A percentile compares a stretch with the other conserved stretches of the same genome.
Conservation (phyloP, 2,329 filamentous ascomycete genomes). For the Colletotrichum musae region DNA sequence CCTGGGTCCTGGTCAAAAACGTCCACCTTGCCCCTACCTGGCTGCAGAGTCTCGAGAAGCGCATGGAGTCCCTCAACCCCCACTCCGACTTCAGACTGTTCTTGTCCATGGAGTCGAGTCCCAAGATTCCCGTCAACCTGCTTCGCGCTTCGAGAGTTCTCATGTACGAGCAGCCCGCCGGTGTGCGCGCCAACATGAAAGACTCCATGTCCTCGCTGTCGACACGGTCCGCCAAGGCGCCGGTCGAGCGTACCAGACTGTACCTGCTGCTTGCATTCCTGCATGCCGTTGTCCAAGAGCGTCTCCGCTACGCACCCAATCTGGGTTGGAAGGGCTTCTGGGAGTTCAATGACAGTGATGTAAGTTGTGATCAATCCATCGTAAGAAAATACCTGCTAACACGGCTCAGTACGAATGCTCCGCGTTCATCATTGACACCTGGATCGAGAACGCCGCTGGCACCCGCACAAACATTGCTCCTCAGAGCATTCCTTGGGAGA, state of each 20-base stretch:
- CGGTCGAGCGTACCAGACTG: conserved; percentile 90
- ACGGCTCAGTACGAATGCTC: conserved; percentile 89
- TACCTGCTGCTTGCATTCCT: conserved; percentile 95
- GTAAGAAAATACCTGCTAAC: conserved; percentile 27
- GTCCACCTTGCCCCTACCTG: conserved; percentile 96
- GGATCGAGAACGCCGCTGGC: conserved; percentile 87
- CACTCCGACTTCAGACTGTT: conserved; percentile 95
- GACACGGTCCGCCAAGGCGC: conserved; percentile 81
- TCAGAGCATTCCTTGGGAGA: conserved; percentile 95
- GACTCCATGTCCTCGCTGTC: conserved; percentile 91
- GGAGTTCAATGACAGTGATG: conserved; percentile 99
- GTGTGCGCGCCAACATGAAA: conserved; percentile 98
- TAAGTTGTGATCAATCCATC: conserved; percentile 66
- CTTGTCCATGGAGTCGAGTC: conserved; percentile 97
- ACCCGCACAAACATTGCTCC: conserved; percentile 94
- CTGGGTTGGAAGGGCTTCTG: conserved; percentile 99
- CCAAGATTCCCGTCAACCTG: conserved; percentile 96
- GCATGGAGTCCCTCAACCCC: conserved; percentile 94
- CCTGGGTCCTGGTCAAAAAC: conserved; percentile 99
- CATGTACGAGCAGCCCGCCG: conserved; percentile 98
- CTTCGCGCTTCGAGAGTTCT: conserved; percentile 93
- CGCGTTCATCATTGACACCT: conserved; percentile 94
- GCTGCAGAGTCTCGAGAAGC: conserved; percentile 97
- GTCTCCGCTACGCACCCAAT: conserved; percentile 92
- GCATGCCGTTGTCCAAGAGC: conserved; percentile 95